phyloP scores from a whole-genome alignment of 306 rosid genomes.

The Fragaria iinumae region DNA sequence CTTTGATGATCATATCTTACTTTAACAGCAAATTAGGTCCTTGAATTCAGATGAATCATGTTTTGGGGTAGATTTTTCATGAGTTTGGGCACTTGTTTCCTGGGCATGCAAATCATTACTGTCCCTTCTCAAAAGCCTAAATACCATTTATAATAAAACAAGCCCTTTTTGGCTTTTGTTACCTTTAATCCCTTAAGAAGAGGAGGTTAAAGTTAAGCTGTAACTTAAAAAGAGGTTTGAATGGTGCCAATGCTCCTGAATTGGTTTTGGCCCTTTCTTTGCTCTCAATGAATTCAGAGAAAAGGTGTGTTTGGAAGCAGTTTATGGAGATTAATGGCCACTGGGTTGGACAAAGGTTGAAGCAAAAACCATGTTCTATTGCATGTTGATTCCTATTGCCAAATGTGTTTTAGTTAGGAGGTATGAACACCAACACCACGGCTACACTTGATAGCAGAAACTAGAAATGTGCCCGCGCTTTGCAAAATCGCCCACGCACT shows the following conservation, averaged over 20 bases:
- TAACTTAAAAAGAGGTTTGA: constrained; percentile 35
- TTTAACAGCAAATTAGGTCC: constrained; percentile 44
- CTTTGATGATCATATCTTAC: constrained; percentile 25
- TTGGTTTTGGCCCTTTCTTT: constrained; percentile 20
- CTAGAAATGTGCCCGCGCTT: too few species aligned
- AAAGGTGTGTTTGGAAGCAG: neutral
- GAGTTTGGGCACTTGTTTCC: constrained; percentile 30
- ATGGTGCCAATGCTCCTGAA: constrained; percentile 22
- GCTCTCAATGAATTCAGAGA: constrained; percentile 29
- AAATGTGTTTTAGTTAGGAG: neutral
- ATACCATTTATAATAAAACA: constrained; percentile 32
- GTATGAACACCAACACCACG: neutral
- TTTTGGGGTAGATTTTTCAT: constrained; percentile 26
- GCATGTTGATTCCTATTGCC: constrained; percentile 7
- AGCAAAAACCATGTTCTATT: constrained; percentile 12
- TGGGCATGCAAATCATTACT: constrained; percentile 38
- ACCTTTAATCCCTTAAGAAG: constrained; percentile 29
- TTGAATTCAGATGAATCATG: constrained; percentile 36
- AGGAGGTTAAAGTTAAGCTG: constrained; percentile 38
- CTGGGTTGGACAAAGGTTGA: neutral
- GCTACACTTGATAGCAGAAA: neutral
- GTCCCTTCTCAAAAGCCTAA: constrained; percentile 57
- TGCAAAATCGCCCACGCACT: too few species aligned
- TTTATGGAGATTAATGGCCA: neutral
- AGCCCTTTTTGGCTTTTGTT: constrained; percentile 34